phyloP scores from a whole-genome alignment of 495 filamentous ascomycete species.

The Choiromyces venosus region DNA sequence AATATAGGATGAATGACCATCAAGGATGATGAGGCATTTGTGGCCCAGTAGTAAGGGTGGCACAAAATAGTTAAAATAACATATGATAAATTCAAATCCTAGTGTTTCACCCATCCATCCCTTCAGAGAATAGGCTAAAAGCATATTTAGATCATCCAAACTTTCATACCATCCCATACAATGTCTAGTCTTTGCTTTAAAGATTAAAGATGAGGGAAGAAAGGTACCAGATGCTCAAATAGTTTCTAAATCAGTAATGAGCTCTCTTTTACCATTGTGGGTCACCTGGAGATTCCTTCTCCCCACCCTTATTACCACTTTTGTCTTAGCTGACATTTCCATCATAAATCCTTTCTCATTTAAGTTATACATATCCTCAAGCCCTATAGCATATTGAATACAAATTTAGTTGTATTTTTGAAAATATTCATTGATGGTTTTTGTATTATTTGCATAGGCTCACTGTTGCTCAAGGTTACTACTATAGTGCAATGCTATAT shows the following conservation, averaged over 20 bases:
- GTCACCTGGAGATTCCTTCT: constrained; percentile 7
- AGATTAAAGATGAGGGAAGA: constrained; percentile 11
- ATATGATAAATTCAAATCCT: constrained; percentile 6
- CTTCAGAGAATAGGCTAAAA: constrained; percentile 1
- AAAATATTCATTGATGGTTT: no score
- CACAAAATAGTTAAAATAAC: constrained; percentile 5
- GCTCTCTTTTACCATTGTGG: constrained; percentile 13
- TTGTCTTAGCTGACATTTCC: constrained; percentile 2
- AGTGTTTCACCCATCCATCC: constrained; percentile 7
- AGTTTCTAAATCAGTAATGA: constrained; percentile 15
- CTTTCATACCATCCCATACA: constrained; percentile 7
- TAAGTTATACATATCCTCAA: constrained; percentile 19
- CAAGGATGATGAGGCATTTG: constrained; percentile 12
- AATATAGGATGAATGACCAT: constrained; percentile 14
- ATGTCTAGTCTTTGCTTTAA: constrained; percentile 5
- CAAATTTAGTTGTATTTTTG: no score
- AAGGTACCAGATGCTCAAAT: constrained; percentile 5
- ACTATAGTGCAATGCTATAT: no score
- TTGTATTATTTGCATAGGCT: no score
- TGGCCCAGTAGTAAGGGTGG: not conserved
- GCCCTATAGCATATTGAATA: not conserved
- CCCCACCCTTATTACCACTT: not conserved
- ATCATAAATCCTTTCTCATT: constrained; percentile 16
- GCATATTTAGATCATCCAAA: not conserved
- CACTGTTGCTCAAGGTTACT: no score